Base-by-base conservation (phyloP, 768 basidiomycete species). In the Boletus eberwhitei region DNA sequence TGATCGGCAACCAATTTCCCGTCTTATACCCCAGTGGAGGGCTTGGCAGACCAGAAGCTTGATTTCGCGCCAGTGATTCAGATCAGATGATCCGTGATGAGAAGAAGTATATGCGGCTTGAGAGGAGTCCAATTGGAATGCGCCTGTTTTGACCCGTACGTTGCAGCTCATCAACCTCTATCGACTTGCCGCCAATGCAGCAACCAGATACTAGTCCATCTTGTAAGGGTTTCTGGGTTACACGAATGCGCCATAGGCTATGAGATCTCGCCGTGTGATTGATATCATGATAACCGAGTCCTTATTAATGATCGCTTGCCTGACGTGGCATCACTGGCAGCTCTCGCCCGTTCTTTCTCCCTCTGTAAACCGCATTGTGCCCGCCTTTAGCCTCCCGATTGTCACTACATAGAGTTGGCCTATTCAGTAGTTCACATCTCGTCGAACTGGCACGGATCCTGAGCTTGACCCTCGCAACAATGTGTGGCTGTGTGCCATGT, bases 291-390 rank as follows among this genome's bases (percentile, higher is more conserved):
- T 37, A 42, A 19, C n/a, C 17, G 9, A 39, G 24, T 17, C 11
- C 17, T 34, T 7, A 16, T 32, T 32, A 22, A 34, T 36, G 36
- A 46, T 43, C 34, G n/a, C 34, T 19, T 14, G 19, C 39, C 7
- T 21, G 7, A 22, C 21, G 26, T 32, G 22, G 16, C 36, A 24
- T 51, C n/a, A n/a, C n/a, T n/a, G n/a, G 12, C 12, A n/a, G 22
- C 22, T 55, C 54, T 59, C 53, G 19, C 40, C 66, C 64, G 64
- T 53, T 62, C 62, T 66, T 66, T 58, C 55, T 56, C 67, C 66
- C 52, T 51, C 3, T 24, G 3, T 59, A 16, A 32, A 48, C 67
- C 66, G 64, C 66, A 59, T 34, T 68, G 50, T 56, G 62, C 53
- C 67, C 66, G 59, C 61, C 4, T 43, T n/a, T 7, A 52, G 34